Evolutionary conservation across 768 basidiomycete species (phyloP).

Genomic region (Rhizopogon rudus): DNA sequence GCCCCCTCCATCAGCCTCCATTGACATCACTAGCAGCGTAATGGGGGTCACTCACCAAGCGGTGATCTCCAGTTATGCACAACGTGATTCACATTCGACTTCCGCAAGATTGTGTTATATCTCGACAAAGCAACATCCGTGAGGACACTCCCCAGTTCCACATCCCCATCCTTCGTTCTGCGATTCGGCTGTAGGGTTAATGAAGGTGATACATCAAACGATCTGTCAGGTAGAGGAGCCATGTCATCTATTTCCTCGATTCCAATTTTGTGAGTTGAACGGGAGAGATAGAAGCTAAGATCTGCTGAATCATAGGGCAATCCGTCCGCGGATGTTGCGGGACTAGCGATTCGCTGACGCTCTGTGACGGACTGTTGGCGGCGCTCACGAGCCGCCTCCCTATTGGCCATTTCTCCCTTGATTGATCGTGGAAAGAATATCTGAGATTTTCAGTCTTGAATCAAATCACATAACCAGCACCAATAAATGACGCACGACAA

Average conservation of each 20-base stretch:
- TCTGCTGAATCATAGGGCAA: conserved; percentile 15
- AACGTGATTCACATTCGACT: conserved; percentile 40
- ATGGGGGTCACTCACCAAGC: conserved; percentile 43
- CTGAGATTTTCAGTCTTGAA: conserved; percentile 27
- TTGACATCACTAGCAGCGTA: neutral
- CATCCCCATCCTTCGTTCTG: conserved; percentile 13
- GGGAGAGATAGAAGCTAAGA: neutral
- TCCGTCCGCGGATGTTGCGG: no score
- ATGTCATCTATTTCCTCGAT: conserved; percentile 25
- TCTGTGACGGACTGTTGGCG: neutral
- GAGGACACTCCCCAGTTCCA: conserved; percentile 20
- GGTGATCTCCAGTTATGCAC: conserved; percentile 67
- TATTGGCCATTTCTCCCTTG: conserved; percentile 54
- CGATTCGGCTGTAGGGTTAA: conserved; percentile 23
- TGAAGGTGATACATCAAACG: neutral
- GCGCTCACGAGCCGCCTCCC: conserved; percentile 35
- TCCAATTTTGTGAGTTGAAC: conserved; percentile 23
- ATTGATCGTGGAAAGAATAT: conserved; percentile 84
- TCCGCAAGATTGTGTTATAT: conserved; percentile 30
- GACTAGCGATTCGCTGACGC: neutral
- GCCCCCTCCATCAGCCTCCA: neutral
- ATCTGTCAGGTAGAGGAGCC: neutral
- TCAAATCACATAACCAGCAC: neutral
- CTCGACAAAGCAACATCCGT: conserved; percentile 41
- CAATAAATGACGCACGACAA: conserved; percentile 46